These are phyloP conservation scores for Cladosporium sp. DNA, from an alignment of 2,329 filamentous ascomycete species.

Conservation along the genomic window DNA sequence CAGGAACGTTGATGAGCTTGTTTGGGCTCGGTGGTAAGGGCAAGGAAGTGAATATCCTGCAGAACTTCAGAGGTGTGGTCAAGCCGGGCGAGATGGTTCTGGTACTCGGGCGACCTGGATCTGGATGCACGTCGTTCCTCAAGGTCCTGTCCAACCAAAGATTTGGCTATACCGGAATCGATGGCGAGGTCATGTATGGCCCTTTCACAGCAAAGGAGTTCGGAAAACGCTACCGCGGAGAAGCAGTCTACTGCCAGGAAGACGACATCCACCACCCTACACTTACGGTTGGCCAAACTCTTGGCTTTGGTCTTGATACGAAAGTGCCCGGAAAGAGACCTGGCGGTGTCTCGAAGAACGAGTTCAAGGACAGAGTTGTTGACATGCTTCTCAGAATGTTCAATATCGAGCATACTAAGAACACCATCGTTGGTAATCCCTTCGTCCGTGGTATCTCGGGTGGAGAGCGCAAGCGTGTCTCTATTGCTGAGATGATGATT, in stretches of 20 bases:
- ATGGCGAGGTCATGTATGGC: slow-evolving; percentile 73
- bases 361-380: slow-evolving; percentile 74
- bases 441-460: slow-evolving; percentile 65
- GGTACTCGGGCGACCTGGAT: slow-evolving; percentile 71
- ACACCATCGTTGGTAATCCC: slow-evolving; percentile 79
- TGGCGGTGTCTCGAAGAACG: slow-evolving; percentile 63
- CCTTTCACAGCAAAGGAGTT: slow-evolving; percentile 69
- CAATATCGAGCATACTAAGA: slow-evolving; percentile 82
- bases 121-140: slow-evolving; percentile 52
- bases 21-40: slow-evolving; percentile 65
- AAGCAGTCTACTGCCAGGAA: slow-evolving; percentile 81
- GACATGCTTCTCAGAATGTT: slow-evolving; percentile 81
- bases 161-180: slow-evolving; percentile 56
- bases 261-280: slow-evolving; percentile 84
- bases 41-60: slow-evolving; percentile 67
- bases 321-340: slow-evolving; percentile 80
- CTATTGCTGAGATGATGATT: slow-evolving; percentile 48
- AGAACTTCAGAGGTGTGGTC: slow-evolving; percentile 62
- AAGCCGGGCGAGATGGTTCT: slow-evolving; percentile 86
- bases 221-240: slow-evolving; percentile 66
- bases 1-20: slow-evolving; percentile 59
- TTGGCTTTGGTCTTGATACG: slow-evolving; percentile 78
- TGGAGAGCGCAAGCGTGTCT: slow-evolving; percentile 45
- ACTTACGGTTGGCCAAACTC: slow-evolving; percentile 80
- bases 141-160: slow-evolving; percentile 54